These are phyloP conservation scores for Solanum verrucosum DNA, from an alignment of 257 asterid species.

Conservation along the genomic window DNA sequence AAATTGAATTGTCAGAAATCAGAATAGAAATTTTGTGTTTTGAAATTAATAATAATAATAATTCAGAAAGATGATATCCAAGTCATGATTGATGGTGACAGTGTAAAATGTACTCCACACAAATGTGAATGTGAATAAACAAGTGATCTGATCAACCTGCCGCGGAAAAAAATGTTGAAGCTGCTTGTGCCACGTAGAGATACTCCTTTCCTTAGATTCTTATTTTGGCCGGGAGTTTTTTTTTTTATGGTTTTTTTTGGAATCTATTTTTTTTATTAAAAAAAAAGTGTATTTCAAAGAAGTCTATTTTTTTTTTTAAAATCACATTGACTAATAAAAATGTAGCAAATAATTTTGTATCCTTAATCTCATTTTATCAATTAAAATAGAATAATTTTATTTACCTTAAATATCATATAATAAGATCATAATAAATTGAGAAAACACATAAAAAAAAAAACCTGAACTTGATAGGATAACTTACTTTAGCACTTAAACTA, in stretches of 20 bases:
- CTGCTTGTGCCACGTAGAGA: background rate
- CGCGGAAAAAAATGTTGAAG: background rate
- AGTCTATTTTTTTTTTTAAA: too few relatives aligned
- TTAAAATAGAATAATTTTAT: too few relatives aligned
- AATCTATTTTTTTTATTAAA: too few relatives aligned
- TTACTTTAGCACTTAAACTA: too few relatives aligned
- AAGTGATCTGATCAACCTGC: background rate
- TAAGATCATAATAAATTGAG: too few relatives aligned
- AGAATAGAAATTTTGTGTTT: background rate
- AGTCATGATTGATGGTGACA: background rate
- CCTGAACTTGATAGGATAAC: too few relatives aligned
- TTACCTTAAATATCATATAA: too few relatives aligned
- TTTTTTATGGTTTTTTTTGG: background rate
- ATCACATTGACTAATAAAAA: too few relatives aligned
- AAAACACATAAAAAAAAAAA: too few relatives aligned
- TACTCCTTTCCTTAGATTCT: background rate
- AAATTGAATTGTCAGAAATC: background rate
- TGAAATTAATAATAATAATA: background rate
- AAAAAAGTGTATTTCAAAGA: too few relatives aligned
- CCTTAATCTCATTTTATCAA: too few relatives aligned
- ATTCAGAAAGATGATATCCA: background rate
- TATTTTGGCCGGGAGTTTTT: background rate
- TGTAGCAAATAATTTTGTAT: too few relatives aligned
- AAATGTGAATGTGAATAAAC: background rate
- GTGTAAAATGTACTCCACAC: background rate